Evolutionary conservation across 2,329 filamentous ascomycete genomes (phyloP).

Genomic region (Sphaceloma murrayae): DNA sequence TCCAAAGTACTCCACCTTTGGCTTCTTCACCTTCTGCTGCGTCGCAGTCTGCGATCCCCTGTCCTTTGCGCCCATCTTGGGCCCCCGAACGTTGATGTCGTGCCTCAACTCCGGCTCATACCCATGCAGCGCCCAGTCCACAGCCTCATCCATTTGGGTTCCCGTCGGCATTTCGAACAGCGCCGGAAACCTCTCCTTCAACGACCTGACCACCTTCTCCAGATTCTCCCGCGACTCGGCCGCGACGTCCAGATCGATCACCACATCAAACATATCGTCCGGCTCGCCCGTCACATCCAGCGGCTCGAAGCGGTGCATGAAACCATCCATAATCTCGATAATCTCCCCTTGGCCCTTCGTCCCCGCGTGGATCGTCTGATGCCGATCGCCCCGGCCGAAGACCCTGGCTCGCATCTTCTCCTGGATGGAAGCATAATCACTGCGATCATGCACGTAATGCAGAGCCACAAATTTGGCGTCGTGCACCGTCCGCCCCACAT

Average conservation of each 20-base stretch:
- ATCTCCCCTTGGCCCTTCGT: slow-evolving; percentile 64
- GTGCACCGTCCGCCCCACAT: slow-evolving; percentile 54
- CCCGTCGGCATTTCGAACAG: slow-evolving; percentile 59
- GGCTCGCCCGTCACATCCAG: slow-evolving; percentile 57
- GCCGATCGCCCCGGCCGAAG: slow-evolving; percentile 80
- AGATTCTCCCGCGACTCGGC: slow-evolving; percentile 75
- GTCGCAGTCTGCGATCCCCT: slow-evolving; percentile 17
- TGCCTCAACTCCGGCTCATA: slow-evolving; percentile 72
- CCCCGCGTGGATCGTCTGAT: slow-evolving; percentile 90
- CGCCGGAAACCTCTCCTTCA: slow-evolving; percentile 70
- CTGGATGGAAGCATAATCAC: slow-evolving; percentile 61
- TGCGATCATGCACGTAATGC: slow-evolving; percentile 70
- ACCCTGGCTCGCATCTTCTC: slow-evolving; percentile 69
- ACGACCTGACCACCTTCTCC: slow-evolving; percentile 61
- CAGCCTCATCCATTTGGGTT: slow-evolving; percentile 69
- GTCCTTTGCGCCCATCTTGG: slow-evolving; percentile 20
- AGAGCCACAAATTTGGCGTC: slow-evolving; percentile 70
- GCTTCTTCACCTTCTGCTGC: slow-evolving; percentile 26
- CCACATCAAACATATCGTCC: slow-evolving; percentile 69
- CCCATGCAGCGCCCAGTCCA: slow-evolving; percentile 62
- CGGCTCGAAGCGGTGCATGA: slow-evolving; percentile 75
- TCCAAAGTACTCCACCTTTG: slow-evolving; percentile 56
- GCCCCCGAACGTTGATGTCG: slow-evolving; percentile 50
- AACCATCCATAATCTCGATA: slow-evolving; percentile 87
- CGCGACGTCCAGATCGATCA: slow-evolving; percentile 75